Evolutionary conservation across 176 grass and related monocot genomes (phyloP), one percentile per base, ranked within the genome.

Genomic region (Pharus latifolius): DNA sequence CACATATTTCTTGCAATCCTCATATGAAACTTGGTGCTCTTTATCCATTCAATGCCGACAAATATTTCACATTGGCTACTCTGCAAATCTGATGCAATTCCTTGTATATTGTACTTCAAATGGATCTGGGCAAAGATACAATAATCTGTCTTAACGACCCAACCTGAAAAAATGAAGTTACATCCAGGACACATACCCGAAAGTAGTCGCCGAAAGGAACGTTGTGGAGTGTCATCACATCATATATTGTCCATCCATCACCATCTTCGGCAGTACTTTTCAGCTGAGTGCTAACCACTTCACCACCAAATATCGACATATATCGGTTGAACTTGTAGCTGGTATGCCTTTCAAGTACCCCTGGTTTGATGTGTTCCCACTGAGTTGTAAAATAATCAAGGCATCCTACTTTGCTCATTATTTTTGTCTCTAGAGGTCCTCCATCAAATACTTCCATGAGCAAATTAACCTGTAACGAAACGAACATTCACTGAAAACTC

Each of bases 311-410:
- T 51, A 93, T 84, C 20, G 86, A 80, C 66, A 88, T 85, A 70
- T 90, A 87, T 1, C 89, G 84, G 70, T 83, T 90, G 64, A 93
- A 88, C 75, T 88, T 98, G 78, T 90, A 93, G 55, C 63, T 76
- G 40, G 84, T 66, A 11, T 64, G 87, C 34, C 94, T 84, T 74
- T 93, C 81, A 68, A 80, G 72, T 16, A 89, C 43, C 63, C 80
- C 67, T 0, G 84, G 71, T 51, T 74, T 67, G 40, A 69, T 60
- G 20, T 54, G n/a, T 56, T 75, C 83, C 93, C 93, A 96, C n/a
- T 27, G 74, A 28, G 83, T 82, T 29, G 61, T 83, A 0, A 77
- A 65, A 49, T 92, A 89, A 63, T 92, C 80, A 17, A 96, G 65
- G 91, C 86, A 96, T 4, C 93, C 88, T 16, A 85, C 89, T 17